Evolutionary conservation across 176 grass and related monocot genomes (phyloP), one percentile per base, ranked within the genome.

Genomic region (Cenchrus americanus): DNA sequence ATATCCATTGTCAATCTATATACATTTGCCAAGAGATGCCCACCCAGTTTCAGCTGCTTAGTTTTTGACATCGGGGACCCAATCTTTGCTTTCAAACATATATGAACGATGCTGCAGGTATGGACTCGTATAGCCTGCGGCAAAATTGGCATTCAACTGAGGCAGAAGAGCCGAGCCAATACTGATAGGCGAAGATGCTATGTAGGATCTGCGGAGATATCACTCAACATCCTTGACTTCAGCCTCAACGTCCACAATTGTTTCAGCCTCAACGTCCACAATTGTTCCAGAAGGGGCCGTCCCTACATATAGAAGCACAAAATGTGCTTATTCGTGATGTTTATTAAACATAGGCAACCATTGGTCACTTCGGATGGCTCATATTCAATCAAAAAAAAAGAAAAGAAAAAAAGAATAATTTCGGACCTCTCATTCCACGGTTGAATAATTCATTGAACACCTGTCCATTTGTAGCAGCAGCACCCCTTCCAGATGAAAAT

Each of bases 221-320:
- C 87, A 94, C 14, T 94, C 92, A 0, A 87, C 81, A 13, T 94
- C 92, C 78, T 85, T 94, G 26, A 94, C 92, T 58, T 94, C 92
- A 55, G 92, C 92, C 68, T 94, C 92, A 1, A 94, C 71, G 14
- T 94, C 92, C 65, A 94, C 89, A 27, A 27, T 27, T 27, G 27
- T 27, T 58, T 94, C 92, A 55, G 92, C 92, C 68, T 94, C 92
- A 2, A 94, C 71, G 14, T 94, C 92, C 65, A 94, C 89, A 14
- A 94, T 62, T 14, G 87, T 75, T 68, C 85, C 77, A 18, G 89
- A 89, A 51, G 87, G 58, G 1, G 78, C 57, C 22, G 76, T 80
- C 80, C 65, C 87, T 94, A 82, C 67, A 71, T 41, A 30, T 9
- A 54, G 18, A 15, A 54, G 15, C 5, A 48, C 26, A 88, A 26